A percentile compares a stretch with the other conserved stretches of the same genome.
Evolutionary conservation across 352 stramenopile species (phyloP).

Genomic region (Globisporangium viniferum): DNA sequence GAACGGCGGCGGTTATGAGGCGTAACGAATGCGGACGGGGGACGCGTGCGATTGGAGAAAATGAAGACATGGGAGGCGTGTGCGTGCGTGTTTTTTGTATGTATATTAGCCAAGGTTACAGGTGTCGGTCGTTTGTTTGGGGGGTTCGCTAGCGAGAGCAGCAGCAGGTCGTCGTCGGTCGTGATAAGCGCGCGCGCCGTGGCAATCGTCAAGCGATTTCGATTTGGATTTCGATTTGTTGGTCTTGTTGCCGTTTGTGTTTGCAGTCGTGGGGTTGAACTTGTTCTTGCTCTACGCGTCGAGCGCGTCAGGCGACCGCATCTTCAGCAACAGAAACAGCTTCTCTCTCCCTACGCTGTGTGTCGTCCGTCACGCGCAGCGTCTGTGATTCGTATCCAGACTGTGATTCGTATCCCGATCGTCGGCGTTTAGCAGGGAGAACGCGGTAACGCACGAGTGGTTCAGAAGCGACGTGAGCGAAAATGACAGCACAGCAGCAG

Average conservation of each 20-base stretch:
- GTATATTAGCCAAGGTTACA: slow-evolving; percentile 24
- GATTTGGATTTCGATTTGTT: slow-evolving; percentile 8
- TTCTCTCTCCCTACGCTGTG: slow-evolving; percentile 21
- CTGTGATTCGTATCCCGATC: neutral
- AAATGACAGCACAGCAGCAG: slow-evolving; percentile 10
- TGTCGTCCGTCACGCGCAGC: neutral
- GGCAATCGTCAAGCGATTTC: slow-evolving; percentile 26
- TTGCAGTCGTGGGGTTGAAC: slow-evolving; percentile 28
- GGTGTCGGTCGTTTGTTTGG: slow-evolving; percentile 18
- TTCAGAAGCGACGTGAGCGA: neutral
- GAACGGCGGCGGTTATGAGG: neutral
- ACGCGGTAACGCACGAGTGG: neutral
- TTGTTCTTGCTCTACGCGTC: slow-evolving; percentile 29
- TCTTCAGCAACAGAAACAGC: slow-evolving; percentile 27
- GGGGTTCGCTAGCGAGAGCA: neutral
- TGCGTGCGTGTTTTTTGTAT: neutral
- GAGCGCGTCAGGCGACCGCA: slow-evolving; percentile 23
- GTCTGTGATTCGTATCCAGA: neutral
- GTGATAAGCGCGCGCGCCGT: slow-evolving; percentile 24
- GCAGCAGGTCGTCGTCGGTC: slow-evolving; percentile 1
- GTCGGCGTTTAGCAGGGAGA: neutral
- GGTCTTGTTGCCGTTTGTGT: slow-evolving; percentile 10
- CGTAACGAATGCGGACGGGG: neutral
- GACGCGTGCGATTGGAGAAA: neutral
- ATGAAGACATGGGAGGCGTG: neutral